These are phyloP conservation scores for Cucumis melo DNA, from an alignment of 306 rosid species.

Conservation along the genomic window DNA sequence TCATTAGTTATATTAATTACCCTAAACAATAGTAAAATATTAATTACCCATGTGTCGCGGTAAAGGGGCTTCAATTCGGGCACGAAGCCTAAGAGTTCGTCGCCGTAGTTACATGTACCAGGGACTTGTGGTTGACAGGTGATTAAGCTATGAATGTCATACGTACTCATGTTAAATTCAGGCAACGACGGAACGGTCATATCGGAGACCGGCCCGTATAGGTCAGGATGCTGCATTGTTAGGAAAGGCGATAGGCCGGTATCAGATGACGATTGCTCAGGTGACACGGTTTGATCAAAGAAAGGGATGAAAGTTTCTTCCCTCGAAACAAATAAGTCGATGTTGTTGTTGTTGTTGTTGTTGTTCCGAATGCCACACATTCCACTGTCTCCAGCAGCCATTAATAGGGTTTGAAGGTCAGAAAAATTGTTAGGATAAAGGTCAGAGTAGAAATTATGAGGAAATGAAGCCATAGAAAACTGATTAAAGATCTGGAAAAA, in stretches of 20 bases:
- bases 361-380: background rate
- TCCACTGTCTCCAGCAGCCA: background rate
- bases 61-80: background rate
- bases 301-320: background rate
- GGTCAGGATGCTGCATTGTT: background rate
- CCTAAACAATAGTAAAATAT: no score
- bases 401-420: background rate
- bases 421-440: background rate
- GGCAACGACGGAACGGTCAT: background rate
- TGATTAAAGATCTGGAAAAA: background rate
- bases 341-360: no score
- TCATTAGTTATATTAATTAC: no score
- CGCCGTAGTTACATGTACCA: background rate
- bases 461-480: constrained; percentile 1
- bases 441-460: background rate
- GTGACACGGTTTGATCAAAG: background rate
- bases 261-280: background rate
- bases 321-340: background rate
- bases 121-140: background rate
- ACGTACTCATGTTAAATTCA: background rate
- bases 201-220: background rate
- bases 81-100: background rate
- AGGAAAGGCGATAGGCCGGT: background rate
- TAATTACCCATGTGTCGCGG: background rate
- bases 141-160: background rate